phyloP scores from a whole-genome alignment of 768 basidiomycete species.

The Butyriboletus loyo region DNA sequence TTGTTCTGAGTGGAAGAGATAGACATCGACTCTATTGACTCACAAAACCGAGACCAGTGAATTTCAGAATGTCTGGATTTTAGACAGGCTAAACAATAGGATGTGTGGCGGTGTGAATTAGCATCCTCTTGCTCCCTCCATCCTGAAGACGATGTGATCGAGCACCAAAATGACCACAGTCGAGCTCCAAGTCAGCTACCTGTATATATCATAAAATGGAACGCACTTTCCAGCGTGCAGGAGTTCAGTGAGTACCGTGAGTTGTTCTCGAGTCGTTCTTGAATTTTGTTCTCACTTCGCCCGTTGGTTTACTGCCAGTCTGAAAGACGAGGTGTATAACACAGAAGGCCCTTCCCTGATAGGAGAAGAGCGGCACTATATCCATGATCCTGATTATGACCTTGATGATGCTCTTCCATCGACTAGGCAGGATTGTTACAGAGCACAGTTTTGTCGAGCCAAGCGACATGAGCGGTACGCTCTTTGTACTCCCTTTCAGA shows the following conservation, averaged over 20 bases:
- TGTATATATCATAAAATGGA: background rate
- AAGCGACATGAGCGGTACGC: background rate
- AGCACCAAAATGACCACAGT: background rate
- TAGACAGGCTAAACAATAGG: background rate
- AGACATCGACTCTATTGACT: background rate
- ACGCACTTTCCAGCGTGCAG: background rate
- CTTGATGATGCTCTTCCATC: background rate
- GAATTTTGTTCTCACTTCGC: background rate
- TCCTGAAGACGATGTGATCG: background rate
- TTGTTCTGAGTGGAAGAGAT: background rate
- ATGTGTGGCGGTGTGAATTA: constrained; percentile 8
- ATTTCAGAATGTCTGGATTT: background rate
- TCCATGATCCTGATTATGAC: background rate
- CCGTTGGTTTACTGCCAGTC: background rate
- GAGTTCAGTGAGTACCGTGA: background rate
- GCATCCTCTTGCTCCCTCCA: background rate
- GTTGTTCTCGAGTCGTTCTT: background rate
- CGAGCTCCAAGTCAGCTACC: background rate
- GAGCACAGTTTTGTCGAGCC: background rate
- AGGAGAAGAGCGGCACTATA: background rate
- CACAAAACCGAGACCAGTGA: background rate
- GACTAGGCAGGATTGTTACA: background rate
- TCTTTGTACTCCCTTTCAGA: background rate
- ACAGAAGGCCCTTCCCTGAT: background rate
- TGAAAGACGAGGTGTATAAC: background rate